Conservation (phyloP, 768 basidiomycete genomes). For the Scleroderma bovista region DNA sequence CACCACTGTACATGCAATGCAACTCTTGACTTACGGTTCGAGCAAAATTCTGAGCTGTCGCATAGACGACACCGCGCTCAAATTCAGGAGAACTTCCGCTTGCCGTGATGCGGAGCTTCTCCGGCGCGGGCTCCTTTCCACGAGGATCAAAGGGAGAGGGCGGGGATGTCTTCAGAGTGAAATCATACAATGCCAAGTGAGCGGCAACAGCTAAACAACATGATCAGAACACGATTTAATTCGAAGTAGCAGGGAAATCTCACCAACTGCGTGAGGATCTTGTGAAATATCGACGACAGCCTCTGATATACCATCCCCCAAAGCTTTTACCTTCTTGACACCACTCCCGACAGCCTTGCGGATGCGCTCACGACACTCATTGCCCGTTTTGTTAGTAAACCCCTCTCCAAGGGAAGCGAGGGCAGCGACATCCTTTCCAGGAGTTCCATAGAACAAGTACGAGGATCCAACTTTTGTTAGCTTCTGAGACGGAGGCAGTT, state of each 20-base stretch:
- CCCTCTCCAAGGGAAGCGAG: constrained; percentile 56
- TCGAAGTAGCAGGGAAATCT: background rate
- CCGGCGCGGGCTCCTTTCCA: constrained; percentile 44
- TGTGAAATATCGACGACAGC: constrained; percentile 56
- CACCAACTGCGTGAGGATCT: constrained; percentile 78
- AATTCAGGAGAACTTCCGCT: constrained; percentile 47
- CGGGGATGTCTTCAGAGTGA: constrained; percentile 71
- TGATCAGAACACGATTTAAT: background rate
- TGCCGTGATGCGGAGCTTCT: constrained; percentile 46
- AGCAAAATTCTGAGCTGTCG: constrained; percentile 73
- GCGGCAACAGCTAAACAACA: constrained; percentile 62
- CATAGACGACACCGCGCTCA: constrained; percentile 70
- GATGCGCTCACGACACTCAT: constrained; percentile 56
- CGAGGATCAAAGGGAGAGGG: constrained; percentile 63
- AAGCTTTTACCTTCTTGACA: constrained; percentile 59
- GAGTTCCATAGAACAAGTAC: constrained; percentile 31
- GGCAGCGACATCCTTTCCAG: constrained; percentile 35
- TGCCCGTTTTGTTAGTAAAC: constrained; percentile 40
- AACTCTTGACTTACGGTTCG: constrained; percentile 50
- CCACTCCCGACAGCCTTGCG: constrained; percentile 68
- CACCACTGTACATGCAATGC: background rate
- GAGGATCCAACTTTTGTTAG: constrained; percentile 57
- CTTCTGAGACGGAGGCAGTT: constrained; percentile 43
- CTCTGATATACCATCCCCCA: constrained; percentile 56
- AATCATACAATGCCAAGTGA: constrained; percentile 68